These are phyloP conservation scores for Cryptosporidium sp. DNA, from an alignment of 169 alveolate genomes.

Conservation along the genomic window DNA sequence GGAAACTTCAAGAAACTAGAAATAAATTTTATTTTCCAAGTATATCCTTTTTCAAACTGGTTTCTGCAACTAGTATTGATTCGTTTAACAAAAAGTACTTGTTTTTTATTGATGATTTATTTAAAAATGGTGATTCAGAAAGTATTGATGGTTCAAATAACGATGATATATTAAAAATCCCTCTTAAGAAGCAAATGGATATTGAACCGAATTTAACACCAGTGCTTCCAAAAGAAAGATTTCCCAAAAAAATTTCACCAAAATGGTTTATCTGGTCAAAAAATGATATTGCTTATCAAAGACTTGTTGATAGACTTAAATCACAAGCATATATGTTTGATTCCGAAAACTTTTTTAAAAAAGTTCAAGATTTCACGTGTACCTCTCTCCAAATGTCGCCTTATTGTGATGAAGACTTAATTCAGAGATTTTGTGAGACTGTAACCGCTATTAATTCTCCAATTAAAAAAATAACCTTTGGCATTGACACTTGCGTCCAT, in stretches of 20 bases:
- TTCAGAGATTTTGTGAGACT: slow-evolving; percentile 60
- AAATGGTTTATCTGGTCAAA: slow-evolving; percentile 72
- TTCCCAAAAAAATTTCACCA: slow-evolving; percentile 32
- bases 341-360: slow-evolving; percentile 62
- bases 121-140: background rate
- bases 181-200: slow-evolving; percentile 35
- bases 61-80: background rate
- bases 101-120: background rate
- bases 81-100: background rate
- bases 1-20: slow-evolving; percentile 47
- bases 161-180: slow-evolving; percentile 16
- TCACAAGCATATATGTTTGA: slow-evolving; percentile 70
- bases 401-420: slow-evolving; percentile 59
- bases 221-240: slow-evolving; percentile 30
- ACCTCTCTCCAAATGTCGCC: slow-evolving; percentile 62
- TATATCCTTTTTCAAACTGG: slow-evolving; percentile 12
- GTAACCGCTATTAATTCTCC: slow-evolving; percentile 58
- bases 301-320: slow-evolving; percentile 60
- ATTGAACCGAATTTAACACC: background rate
- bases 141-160: background rate
- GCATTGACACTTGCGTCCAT: slow-evolving; percentile 36
- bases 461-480: slow-evolving; percentile 21
- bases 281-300: slow-evolving; percentile 53
- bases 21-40: slow-evolving; percentile 6
- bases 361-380: slow-evolving; percentile 34